Conservation (phyloP, 176 grass and related monocot genomes). For the Poa pratensis region DNA sequence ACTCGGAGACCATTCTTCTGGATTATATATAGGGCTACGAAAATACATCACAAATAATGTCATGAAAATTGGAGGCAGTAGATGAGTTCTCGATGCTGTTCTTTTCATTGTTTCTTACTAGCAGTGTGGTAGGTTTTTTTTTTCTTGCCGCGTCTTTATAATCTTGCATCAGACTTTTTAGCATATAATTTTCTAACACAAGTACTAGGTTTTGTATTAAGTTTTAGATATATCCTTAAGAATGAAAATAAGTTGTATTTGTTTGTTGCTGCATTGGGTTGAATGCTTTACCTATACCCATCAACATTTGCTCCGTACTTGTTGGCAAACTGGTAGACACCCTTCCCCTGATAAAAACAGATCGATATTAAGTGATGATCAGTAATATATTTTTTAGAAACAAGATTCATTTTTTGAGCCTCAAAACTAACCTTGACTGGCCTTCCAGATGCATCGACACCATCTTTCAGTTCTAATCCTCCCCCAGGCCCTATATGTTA, state of each 20-base stretch:
- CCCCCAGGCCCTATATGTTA: constrained; percentile 56
- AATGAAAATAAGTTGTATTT: not conserved
- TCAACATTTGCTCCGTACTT: constrained; percentile 96
- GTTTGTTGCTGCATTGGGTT: not conserved
- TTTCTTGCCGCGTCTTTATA: not conserved
- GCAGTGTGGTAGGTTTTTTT: not conserved
- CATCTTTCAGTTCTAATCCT: constrained; percentile 50
- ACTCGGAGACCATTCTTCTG: constrained; percentile 71
- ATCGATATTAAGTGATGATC: not conserved
- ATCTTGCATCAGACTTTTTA: not conserved
- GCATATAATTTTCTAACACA: not conserved
- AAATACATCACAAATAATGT: not conserved
- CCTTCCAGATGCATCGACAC: constrained; percentile 63
- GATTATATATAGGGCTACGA: constrained; percentile 78
- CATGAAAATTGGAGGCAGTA: constrained; percentile 2
- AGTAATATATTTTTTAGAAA: not conserved
- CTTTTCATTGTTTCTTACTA: not conserved
- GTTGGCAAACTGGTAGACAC: constrained; percentile 71
- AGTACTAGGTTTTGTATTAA: not conserved
- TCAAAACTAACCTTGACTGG: constrained; percentile 55
- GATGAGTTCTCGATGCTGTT: constrained; percentile 17
- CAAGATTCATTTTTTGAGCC: not conserved
- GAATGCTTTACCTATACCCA: constrained; percentile 54
- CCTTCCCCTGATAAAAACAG: constrained; percentile 62
- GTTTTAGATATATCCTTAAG: not conserved